A percentile compares a stretch with the other conserved stretches of the same genome.
Conservation (phyloP, 352 stramenopile genomes). For the Pythium sp. region DNA sequence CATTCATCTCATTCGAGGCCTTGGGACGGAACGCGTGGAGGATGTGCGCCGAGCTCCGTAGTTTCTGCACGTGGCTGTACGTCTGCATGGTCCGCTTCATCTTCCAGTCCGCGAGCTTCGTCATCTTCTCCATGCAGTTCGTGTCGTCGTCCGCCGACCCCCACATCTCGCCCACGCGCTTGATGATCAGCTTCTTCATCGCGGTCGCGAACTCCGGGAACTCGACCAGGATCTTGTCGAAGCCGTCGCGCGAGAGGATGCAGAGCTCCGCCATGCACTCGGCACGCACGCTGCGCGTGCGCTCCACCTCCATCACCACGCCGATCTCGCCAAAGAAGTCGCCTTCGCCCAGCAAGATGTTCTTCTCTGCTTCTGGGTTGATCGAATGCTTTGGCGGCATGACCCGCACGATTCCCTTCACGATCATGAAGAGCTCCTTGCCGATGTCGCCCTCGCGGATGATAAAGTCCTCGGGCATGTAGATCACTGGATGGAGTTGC, state of each 20-base stretch:
- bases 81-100: constrained; percentile 59
- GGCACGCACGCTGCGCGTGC: constrained; percentile 57
- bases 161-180: constrained; percentile 66
- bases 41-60: constrained; percentile 33
- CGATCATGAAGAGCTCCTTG: constrained; percentile 70
- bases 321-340: constrained; percentile 70
- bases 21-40: constrained; percentile 5
- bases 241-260: constrained; percentile 53
- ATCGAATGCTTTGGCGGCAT: constrained; percentile 37
- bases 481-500: constrained; percentile 62
- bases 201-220: constrained; percentile 67
- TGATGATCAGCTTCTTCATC: constrained; percentile 73
- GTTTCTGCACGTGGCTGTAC: constrained; percentile 43
- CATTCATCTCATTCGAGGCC: neutral
- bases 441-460: constrained; percentile 65
- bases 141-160: constrained; percentile 21
- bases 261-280: constrained; percentile 68
- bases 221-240: constrained; percentile 68
- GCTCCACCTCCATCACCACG: constrained; percentile 66
- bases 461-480: constrained; percentile 64
- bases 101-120: constrained; percentile 49
- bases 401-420: constrained; percentile 63
- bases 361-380: constrained; percentile 27
- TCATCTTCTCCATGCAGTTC: constrained; percentile 68
- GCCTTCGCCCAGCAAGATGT: constrained; percentile 57